Conservation (phyloP, 495 filamentous ascomycete genomes). For the Penicillium arizonense region DNA sequence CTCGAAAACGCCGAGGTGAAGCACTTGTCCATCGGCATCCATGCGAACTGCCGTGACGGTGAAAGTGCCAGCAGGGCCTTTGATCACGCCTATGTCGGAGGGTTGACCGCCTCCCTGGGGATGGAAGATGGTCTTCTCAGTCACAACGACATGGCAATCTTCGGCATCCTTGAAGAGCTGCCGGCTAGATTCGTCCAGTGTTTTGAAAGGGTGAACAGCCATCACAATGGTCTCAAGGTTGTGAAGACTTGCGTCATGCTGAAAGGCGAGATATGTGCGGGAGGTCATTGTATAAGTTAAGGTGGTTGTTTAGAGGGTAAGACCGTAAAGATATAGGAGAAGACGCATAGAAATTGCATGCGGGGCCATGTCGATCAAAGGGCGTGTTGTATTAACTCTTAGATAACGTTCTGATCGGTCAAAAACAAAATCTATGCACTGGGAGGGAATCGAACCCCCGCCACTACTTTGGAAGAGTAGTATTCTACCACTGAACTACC, state of each 20-base stretch:
- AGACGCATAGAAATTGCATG: too few relatives aligned
- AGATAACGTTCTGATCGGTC: too few relatives aligned
- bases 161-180: slow-evolving; percentile 48
- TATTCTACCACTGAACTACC: too few relatives aligned
- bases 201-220: slow-evolving; percentile 41
- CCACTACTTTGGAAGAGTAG: too few relatives aligned
- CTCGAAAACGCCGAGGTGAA: slow-evolving; percentile 58
- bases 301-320: too few relatives aligned
- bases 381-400: too few relatives aligned
- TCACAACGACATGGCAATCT: slow-evolving; percentile 53
- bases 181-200: slow-evolving; percentile 44
- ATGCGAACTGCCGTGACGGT: slow-evolving; percentile 41
- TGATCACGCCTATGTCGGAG: slow-evolving; percentile 56
- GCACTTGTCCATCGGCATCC: slow-evolving; percentile 47
- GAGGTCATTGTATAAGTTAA: too few relatives aligned
- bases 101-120: slow-evolving; percentile 67
- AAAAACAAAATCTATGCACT: too few relatives aligned
- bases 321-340: too few relatives aligned
- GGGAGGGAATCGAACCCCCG: too few relatives aligned
- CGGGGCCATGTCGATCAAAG: too few relatives aligned
- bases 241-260: slow-evolving; percentile 51
- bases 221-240: slow-evolving; percentile 41
- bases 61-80: slow-evolving; percentile 30
- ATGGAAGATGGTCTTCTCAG: slow-evolving; percentile 63
- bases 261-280: slow-evolving; percentile 40